Evolutionary conservation across 2,329 filamentous ascomycete species (phyloP), one percentile per base, ranked within the genome.

Genomic region (Dactylonectria estremocensis): DNA sequence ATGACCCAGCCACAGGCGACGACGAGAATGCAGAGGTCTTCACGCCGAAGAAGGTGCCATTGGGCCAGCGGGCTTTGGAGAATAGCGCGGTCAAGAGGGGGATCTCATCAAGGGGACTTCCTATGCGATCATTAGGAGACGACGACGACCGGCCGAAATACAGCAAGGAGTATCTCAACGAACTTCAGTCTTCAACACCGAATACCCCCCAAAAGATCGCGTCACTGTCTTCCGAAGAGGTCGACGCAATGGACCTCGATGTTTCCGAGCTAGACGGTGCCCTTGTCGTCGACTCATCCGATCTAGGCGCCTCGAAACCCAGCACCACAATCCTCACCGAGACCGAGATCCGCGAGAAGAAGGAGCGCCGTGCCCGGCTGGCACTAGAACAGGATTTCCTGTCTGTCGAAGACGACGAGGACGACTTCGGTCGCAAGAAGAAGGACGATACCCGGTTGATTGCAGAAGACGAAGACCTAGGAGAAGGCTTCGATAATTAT

Each of bases 401-500:
- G 50, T 89, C 90, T 0, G 83, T 94, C 0, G 85, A 89, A 62
- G 89, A 87, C 37, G 85, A 85, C n/a, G 87, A 87, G n/a, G 85
- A 87, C 54, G 80, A 62, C 5, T 72, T 70, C 20, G 68, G 70
- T 3, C 81, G 71, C 18, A 89, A 89, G 70, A 89, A 91, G 74
- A 90, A 92, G 71, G 88, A 89, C 37, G 88, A 95, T 68, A 93
- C 92, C 6, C 88, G 95, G 1, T 87, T 98, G 2, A 88, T 95
- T 6, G 89, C 87, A 48, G 95, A 98, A 37, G 95, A 98, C 74
- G 95, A 98, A 78, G 94, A 98, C 76, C 88, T 98, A 0, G 93
- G 93, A 43, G 96, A 98, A 82, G 95, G 95, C 0, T 98, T 97
- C 74, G 95, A 98, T 67, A 92, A 95, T 61, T 97, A 93, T 74